Evolutionary conservation across 2,329 filamentous ascomycete species (phyloP).

Genomic region (Fusarium zealandicum): DNA sequence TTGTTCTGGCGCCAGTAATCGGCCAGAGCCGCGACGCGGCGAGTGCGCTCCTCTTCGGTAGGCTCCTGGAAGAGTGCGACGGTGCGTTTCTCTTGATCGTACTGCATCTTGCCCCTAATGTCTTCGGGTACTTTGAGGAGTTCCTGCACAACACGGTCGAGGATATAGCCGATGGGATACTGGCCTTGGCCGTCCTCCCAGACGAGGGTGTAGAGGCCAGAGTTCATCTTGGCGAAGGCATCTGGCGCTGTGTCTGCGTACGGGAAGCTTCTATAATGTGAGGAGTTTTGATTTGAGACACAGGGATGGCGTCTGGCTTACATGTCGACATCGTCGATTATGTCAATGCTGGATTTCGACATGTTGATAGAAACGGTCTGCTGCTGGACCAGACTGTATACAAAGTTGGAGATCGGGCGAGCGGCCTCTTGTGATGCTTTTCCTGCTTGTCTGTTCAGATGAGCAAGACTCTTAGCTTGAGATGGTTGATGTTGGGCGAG

Average conservation of each 20-base stretch:
- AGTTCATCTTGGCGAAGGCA: conserved; percentile 61
- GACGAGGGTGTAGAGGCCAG: conserved; percentile 71
- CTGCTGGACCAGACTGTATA: too few relatives aligned
- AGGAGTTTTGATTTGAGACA: not conserved
- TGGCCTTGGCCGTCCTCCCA: conserved; percentile 69
- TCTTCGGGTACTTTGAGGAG: conserved; percentile 56
- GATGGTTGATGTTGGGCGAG: not conserved
- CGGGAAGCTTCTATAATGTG: conserved; percentile 69
- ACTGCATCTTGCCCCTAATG: conserved; percentile 64
- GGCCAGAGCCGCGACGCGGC: conserved; percentile 62
- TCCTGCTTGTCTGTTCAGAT: not conserved
- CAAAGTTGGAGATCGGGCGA: not conserved
- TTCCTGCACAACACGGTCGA: conserved; percentile 57
- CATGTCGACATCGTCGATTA: conserved; percentile 39
- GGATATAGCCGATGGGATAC: conserved; percentile 68
- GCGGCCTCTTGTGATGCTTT: not conserved
- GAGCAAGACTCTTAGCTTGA: not conserved
- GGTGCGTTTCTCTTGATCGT: conserved; percentile 67
- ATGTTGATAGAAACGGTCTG: conserved; percentile 14
- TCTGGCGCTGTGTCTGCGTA: conserved; percentile 70
- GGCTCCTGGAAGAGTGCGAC: conserved; percentile 68
- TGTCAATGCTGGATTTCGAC: conserved; percentile 38
- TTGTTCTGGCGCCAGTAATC: conserved; percentile 72
- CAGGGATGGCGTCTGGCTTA: conserved; percentile 8
- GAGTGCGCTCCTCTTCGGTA: conserved; percentile 69